These are phyloP conservation scores for Fraxinus albicans DNA, from an alignment of 305 asterid species.

Conservation along the genomic window DNA sequence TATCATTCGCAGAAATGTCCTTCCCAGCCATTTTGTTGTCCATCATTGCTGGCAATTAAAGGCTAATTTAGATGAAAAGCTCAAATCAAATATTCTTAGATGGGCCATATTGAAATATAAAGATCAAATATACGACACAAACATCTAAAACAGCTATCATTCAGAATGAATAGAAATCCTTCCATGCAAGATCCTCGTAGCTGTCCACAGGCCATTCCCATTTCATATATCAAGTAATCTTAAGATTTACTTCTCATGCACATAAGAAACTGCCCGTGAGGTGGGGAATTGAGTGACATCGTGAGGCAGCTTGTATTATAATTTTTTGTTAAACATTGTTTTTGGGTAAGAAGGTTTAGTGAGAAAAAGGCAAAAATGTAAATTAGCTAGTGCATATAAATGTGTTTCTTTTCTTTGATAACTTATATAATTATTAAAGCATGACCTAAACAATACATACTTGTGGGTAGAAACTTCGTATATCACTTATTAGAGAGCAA, in stretches of 20 bases:
- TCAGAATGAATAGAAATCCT: conserved; percentile 11
- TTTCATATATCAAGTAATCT: not conserved
- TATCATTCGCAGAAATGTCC: conserved; percentile 71
- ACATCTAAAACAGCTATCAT: conserved; percentile 17
- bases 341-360: not conserved
- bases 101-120: conserved; percentile 19
- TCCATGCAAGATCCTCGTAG: not conserved
- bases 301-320: not conserved
- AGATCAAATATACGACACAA: conserved; percentile 10
- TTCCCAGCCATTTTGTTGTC: conserved; percentile 81
- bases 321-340: not conserved
- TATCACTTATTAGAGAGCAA: not conserved
- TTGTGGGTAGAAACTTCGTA: not conserved
- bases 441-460: not conserved
- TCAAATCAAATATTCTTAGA: conserved; percentile 27
- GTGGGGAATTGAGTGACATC: not conserved
- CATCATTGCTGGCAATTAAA: conserved; percentile 72
- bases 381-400: not conserved
- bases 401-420: not conserved
- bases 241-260: not conserved
- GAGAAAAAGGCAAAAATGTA: not conserved
- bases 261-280: not conserved
- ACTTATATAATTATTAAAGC: not conserved
- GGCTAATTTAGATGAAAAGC: conserved; percentile 30
- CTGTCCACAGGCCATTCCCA: not conserved